Percentiles rank a stretch among this genome's conserved stretches.
Conservation (phyloP, 495 filamentous ascomycete species). For the Pyronema domesticum region DNA sequence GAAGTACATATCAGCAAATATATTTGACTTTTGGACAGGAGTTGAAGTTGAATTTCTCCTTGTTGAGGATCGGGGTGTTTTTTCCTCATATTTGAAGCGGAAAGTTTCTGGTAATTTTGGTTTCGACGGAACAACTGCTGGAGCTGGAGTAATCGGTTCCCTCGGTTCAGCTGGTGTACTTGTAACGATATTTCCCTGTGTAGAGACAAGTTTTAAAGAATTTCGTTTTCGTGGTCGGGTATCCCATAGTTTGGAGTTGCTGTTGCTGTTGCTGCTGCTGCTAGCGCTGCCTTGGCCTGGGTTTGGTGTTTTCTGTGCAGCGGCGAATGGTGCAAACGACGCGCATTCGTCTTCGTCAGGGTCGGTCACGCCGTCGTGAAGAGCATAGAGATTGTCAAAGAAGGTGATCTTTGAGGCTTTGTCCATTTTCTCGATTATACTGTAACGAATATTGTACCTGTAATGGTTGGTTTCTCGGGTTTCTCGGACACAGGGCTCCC, state of each 20-base stretch:
- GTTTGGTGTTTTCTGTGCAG: not conserved
- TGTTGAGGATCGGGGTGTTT: not conserved
- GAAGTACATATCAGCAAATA: not conserved
- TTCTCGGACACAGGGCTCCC: too few relatives aligned
- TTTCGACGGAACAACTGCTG: not conserved
- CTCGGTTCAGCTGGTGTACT: too few relatives aligned
- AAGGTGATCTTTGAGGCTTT: conserved; percentile 12
- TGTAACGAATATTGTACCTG: not conserved
- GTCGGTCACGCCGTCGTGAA: conserved; percentile 4
- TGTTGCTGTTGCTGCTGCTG: too few relatives aligned
- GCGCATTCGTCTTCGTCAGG: conserved; percentile 3
- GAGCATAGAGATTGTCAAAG: conserved; percentile 19
- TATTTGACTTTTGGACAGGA: not conserved
- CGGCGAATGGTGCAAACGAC: not conserved
- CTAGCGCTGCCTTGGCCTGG: too few relatives aligned
- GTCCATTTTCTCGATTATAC: conserved; percentile 5
- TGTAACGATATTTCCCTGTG: too few relatives aligned
- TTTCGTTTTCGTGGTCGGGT: too few relatives aligned
- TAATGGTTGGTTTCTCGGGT: not conserved
- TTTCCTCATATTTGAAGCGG: not conserved
- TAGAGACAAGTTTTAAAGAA: too few relatives aligned
- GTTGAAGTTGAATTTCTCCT: not conserved
- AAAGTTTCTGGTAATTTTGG: not conserved
- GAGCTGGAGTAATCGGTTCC: too few relatives aligned
- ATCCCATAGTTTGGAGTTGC: too few relatives aligned